Evolutionary conservation across 2,329 filamentous ascomycete species (phyloP), one percentile per base, ranked within the genome.

Genomic region (Sordariomycetes sp.): DNA sequence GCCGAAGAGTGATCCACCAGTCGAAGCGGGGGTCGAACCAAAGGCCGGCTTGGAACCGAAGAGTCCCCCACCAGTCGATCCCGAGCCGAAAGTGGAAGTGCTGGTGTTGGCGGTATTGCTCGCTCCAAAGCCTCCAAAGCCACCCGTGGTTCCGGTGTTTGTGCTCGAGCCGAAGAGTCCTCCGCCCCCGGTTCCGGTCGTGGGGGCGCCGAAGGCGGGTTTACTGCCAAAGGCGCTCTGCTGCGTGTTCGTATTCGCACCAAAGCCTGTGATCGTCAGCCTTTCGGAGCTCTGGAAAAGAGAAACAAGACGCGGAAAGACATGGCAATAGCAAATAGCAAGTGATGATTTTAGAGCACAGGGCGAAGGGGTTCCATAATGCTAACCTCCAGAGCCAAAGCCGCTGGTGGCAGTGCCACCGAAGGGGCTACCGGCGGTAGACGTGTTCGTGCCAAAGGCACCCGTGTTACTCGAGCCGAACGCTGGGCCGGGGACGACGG

Each of bases 41-140:
- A 84, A 84, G 13, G 59, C 57, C 25, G 61, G 61, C 65, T 81
- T 81, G 63, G 64, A 74, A 48, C 79, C 80, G 62, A 85, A 85
- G 61, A 86, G 68, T 32, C 77, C 73, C 50, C 74, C 45, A 45
- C 39, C 73, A 58, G 74, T 70, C 32, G 72, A 68, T 57, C 65
- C 67, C 51, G 67, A 62, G n/a, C 72, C 75, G 42, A 77, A 78
- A 1, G 71, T 64, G 1, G 70, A 68, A 4, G 69, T 61, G 20
- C 65, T 53, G 17, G 8, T n/a, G 5, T 64, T 69, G 34, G 67
- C 62, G 2, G 66, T 69, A 60, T 64, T 68, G 56, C 63, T 69
- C 52, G 66, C 65, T 45, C 61, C 58, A 57, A 79, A 79, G 0
- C 72, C 73, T 35, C 74, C 72, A 56, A 72, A 72, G 32, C 69